Percentiles rank a stretch among this genome's conserved stretches.
Evolutionary conservation across 2,329 filamentous ascomycete species (phyloP).

Genomic region (Aspergillus fumigatiaffinis): DNA sequence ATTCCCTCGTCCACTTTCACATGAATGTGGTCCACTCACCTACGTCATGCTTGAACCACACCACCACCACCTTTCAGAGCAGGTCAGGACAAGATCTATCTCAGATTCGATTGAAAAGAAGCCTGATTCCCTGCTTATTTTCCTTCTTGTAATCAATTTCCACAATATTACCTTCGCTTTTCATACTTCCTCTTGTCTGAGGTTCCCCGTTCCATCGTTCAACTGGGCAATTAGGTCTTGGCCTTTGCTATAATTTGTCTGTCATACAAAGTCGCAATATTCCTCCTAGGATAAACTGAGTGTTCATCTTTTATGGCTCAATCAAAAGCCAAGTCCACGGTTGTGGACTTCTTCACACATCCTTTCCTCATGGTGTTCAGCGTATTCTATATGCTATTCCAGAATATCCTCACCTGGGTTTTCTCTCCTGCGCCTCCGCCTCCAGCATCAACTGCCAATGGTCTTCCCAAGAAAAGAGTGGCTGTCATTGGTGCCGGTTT

Average conservation of each 20-base stretch:
- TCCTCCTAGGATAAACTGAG: not conserved
- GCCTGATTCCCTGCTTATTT: not conserved
- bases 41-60: constrained; percentile 12
- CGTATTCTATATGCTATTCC: constrained; percentile 28
- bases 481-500: constrained; percentile 69
- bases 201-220: not conserved
- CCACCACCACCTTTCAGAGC: constrained; percentile 1
- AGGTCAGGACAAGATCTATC: not conserved
- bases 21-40: constrained; percentile 6
- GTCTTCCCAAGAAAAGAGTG: constrained; percentile 55
- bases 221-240: not conserved
- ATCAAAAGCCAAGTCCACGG: not conserved
- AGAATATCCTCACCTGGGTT: constrained; percentile 38
- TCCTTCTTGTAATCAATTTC: not conserved
- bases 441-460: constrained; percentile 47
- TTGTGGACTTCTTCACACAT: constrained; percentile 3
- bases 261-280: not conserved
- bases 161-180: not conserved
- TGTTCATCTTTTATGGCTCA: not conserved
- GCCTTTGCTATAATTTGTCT: not conserved
- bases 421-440: constrained; percentile 68
- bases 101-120: not conserved
- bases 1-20: not conserved
- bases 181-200: not conserved
- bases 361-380: constrained; percentile 29